These are phyloP conservation scores for Pseudogymnoascus sp. DNA, from an alignment of 2,329 filamentous ascomycete species.

Conservation along the genomic window DNA sequence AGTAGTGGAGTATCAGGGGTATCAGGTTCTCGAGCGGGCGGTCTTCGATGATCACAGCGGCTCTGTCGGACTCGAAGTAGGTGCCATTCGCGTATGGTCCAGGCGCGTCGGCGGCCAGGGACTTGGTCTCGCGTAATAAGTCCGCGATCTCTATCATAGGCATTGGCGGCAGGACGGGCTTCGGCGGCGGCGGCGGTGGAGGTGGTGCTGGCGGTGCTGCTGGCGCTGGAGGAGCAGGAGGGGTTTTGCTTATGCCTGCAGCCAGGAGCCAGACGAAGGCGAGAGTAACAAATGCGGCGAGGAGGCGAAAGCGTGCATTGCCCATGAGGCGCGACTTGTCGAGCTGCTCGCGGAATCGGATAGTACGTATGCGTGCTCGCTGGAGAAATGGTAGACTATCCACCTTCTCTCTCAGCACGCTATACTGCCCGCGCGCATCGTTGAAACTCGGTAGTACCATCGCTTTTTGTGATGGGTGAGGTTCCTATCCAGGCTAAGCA, in stretches of 20 bases:
- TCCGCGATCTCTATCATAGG: not conserved
- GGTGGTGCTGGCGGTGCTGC: not conserved
- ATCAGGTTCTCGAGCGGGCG: constrained; percentile 25
- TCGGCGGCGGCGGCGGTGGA: not conserved
- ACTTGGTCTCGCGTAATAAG: constrained; percentile 1
- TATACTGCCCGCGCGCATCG: not conserved
- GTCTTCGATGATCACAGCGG: constrained; percentile 30
- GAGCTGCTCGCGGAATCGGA: not conserved
- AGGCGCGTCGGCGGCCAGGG: not conserved
- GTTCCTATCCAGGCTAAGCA: not conserved
- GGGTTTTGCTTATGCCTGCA: not conserved
- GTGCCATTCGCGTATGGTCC: not conserved
- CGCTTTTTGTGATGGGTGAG: not conserved
- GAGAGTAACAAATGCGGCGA: not conserved
- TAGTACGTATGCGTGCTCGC: not conserved
- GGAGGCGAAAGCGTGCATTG: constrained; percentile 4
- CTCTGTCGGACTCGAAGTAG: constrained; percentile 17
- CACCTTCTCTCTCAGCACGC: not conserved
- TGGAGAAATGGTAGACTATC: not conserved
- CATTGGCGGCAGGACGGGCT: not conserved
- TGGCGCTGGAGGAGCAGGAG: not conserved
- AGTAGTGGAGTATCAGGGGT: constrained; percentile 31
- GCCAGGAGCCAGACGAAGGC: not conserved
- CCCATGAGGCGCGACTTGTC: not conserved
- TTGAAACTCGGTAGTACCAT: not conserved